Conservation (phyloP, 768 basidiomycete genomes). For the Pilatotrama ljubarskyi region DNA sequence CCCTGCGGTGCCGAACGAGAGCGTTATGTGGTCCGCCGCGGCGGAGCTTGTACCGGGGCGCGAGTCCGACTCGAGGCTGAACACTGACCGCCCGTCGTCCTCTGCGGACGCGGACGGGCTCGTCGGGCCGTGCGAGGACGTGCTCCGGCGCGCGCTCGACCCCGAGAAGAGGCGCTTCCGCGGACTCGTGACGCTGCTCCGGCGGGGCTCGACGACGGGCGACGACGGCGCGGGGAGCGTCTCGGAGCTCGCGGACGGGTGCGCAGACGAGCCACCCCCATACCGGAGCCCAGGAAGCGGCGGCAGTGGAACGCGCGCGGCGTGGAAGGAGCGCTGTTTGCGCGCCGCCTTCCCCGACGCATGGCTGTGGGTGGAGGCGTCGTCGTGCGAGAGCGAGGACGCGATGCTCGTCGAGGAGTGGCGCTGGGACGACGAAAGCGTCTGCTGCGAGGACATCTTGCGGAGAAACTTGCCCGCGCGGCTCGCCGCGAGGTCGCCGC, state of each 20-base stretch:
- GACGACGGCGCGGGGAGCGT: constrained; percentile 15
- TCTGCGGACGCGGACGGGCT: constrained; percentile 36
- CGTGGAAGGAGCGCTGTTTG: constrained; percentile 66
- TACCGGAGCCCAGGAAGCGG: constrained; percentile 42
- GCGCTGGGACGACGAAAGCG: constrained; percentile 34
- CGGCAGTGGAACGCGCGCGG: constrained; percentile 55
- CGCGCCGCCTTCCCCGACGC: constrained; percentile 31
- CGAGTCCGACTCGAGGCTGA: constrained; percentile 46
- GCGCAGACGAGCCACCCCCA: constrained; percentile 18
- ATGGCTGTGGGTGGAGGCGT: constrained; percentile 1
- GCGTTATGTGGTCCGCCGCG: constrained; percentile 25
- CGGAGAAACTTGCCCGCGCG: constrained; percentile 18
- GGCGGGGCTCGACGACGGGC: constrained; percentile 17
- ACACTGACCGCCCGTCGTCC: constrained; percentile 57
- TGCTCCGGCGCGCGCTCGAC: constrained; percentile 48
- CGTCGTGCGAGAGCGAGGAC: constrained; percentile 29
- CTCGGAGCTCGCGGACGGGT: constrained; percentile 19
- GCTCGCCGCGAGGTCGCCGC: constrained; percentile 8
- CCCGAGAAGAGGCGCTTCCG: constrained; percentile 67
- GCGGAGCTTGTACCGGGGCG: constrained; percentile 19
- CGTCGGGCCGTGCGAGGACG: constrained; percentile 45
- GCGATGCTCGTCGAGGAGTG: constrained; percentile 33
- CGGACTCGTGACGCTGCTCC: constrained; percentile 19
- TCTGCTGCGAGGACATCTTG: constrained; percentile 50
- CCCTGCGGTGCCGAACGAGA: constrained; percentile 29